phyloP scores from a whole-genome alignment of 2,329 filamentous ascomycete genomes.

The Aspergillus sp. region DNA sequence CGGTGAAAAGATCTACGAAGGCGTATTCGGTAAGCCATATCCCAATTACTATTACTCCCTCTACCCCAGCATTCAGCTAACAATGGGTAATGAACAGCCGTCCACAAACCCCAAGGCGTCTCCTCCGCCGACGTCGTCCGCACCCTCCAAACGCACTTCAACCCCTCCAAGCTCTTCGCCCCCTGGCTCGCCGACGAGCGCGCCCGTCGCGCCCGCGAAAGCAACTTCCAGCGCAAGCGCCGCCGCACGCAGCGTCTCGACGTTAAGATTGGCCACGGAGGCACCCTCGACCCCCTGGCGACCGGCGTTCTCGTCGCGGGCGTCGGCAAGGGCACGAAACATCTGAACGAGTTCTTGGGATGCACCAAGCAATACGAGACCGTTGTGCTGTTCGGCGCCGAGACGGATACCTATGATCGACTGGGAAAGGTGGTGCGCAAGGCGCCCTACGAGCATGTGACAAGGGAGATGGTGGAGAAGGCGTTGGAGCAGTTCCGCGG shows the following conservation, averaged over 20 bases:
- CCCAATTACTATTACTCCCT: too few relatives aligned
- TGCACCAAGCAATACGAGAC: slow-evolving; percentile 96
- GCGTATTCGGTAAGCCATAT: slow-evolving; percentile 32
- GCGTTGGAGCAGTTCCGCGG: slow-evolving; percentile 75
- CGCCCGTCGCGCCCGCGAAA: slow-evolving; percentile 58
- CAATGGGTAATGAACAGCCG: slow-evolving; percentile 58
- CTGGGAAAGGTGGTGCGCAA: slow-evolving; percentile 79
- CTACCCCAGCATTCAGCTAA: too few relatives aligned
- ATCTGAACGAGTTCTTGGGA: slow-evolving; percentile 72
- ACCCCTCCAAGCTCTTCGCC: slow-evolving; percentile 74
- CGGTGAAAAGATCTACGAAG: slow-evolving; percentile 58
- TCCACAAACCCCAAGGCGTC: slow-evolving; percentile 87
- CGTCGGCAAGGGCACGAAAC: slow-evolving; percentile 84
- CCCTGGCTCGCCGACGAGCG: slow-evolving; percentile 71
- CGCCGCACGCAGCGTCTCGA: slow-evolving; percentile 64
- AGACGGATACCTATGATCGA: slow-evolving; percentile 89
- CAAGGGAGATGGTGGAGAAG: slow-evolving; percentile 73
- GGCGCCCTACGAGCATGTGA: slow-evolving; percentile 78
- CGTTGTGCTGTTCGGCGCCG: slow-evolving; percentile 83
- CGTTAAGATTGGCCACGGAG: slow-evolving; percentile 94
- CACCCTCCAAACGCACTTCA: slow-evolving; percentile 81
- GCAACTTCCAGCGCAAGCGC: slow-evolving; percentile 61
- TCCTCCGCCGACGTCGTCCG: slow-evolving; percentile 90
- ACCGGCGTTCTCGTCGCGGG: slow-evolving; percentile 91
- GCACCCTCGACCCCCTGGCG: slow-evolving; percentile 90